Evolutionary conservation across 169 alveolate genomes (phyloP).

Genomic region (Cryptosporidium viatorum): DNA sequence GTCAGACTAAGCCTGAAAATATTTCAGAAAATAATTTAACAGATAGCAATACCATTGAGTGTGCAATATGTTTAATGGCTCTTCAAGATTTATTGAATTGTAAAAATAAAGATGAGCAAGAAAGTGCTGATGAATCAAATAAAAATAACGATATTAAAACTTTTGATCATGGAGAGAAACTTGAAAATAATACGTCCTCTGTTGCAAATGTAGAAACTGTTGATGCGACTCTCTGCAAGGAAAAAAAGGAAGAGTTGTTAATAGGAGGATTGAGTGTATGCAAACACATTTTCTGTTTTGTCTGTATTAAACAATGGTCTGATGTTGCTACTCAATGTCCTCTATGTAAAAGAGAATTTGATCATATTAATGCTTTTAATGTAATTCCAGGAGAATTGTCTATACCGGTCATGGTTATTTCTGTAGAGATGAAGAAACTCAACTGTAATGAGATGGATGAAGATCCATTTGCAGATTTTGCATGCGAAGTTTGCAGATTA

Average conservation of each 20-base stretch:
- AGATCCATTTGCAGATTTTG: slow-evolving; percentile 71
- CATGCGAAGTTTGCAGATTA: slow-evolving; percentile 65
- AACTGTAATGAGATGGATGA: slow-evolving; percentile 52
- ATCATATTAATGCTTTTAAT: slow-evolving; percentile 42
- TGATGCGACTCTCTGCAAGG: not conserved
- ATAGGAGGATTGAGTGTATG: slow-evolving; percentile 55
- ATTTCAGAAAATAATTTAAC: not conserved
- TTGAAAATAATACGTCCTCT: not conserved
- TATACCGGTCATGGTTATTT: slow-evolving; percentile 22
- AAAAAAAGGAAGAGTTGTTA: slow-evolving; percentile 1
- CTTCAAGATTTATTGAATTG: slow-evolving; percentile 25
- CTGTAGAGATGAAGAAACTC: slow-evolving; percentile 34
- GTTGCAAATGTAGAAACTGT: not conserved
- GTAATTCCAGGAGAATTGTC: slow-evolving; percentile 39
- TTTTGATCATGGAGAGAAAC: not conserved
- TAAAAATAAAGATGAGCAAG: not conserved
- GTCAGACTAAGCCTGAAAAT: not conserved
- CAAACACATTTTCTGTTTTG: slow-evolving; percentile 56
- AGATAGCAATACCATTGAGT: not conserved
- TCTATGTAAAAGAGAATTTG: slow-evolving; percentile 59
- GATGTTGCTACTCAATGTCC: slow-evolving; percentile 71
- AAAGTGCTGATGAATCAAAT: not conserved
- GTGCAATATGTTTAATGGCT: slow-evolving; percentile 51
- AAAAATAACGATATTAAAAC: not conserved
- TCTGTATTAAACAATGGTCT: slow-evolving; percentile 64